Base-by-base conservation (phyloP, 2,329 filamentous ascomycete genomes). In the Ophiostoma montium region DNA sequence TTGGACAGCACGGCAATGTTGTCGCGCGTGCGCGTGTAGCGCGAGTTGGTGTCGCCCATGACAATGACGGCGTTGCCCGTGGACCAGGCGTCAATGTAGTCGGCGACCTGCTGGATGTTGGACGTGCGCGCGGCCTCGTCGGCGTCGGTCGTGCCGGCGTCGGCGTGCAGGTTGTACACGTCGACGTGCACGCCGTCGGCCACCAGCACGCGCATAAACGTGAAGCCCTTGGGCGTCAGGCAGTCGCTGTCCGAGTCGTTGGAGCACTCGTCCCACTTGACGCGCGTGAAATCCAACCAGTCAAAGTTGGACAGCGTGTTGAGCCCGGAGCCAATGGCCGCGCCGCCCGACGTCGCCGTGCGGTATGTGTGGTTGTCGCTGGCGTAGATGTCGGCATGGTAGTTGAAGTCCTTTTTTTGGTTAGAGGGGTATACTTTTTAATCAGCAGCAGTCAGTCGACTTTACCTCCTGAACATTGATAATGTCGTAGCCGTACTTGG, bases 181-280 rank as follows among this genome's bases (percentile, higher is more conserved):
- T 84, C 80, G 21, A 80, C 62, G 52, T 73, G 80, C 8, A 76
- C 69, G 15, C 71, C 71, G 33, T 68, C 65, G 9, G 67, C 69
- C 13, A 82, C 55, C 18, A 67, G 62, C 36, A 73, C 61, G 12
- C 78, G 72, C 78, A 84, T 82, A 44, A 78, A 77, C 1, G 78
- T 82, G 61, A 82, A 83, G 13, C 80, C 80, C 62, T 84, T 84
- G 19, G 78, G 80, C 1, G 80, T 83, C 53, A 83, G 63, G 59
- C 80, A 84, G 60, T 84, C 80, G 1, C 61, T 57, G 0, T 69
- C 70, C 0, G 72, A 75, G 33, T 70, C 69, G 57, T 75, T 61
- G 51, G 72, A 76, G 63, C 80, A 82, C 3, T 59, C 65, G 21
- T 67, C 61, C 78, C 80, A 84, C 57, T 78, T 76, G 45, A 71